phyloP scores from a whole-genome alignment of 2,329 filamentous ascomycete genomes.

The Aspergillus chevalieri region DNA sequence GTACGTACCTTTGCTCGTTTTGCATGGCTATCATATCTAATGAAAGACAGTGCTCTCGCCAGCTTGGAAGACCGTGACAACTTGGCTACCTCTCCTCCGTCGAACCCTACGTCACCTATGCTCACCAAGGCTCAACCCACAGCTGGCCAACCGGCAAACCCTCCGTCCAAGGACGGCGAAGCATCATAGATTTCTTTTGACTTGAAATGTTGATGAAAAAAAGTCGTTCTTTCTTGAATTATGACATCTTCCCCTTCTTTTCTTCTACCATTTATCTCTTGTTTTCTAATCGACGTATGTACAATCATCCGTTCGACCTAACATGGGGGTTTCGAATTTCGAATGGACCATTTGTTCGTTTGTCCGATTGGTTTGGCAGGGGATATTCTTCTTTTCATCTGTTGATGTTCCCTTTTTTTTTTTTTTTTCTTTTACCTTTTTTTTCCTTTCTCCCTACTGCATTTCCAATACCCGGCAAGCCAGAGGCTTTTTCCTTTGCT shows the following conservation, averaged over 20 bases:
- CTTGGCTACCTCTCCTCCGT: constrained; percentile 44
- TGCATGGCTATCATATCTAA: neutral
- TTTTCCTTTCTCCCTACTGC: constrained; percentile 8
- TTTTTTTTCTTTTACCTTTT: constrained; percentile 7
- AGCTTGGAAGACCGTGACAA: constrained; percentile 41
- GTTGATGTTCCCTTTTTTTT: constrained; percentile 2
- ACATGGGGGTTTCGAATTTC: neutral
- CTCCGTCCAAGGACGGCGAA: constrained; percentile 37
- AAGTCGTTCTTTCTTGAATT: constrained; percentile 24
- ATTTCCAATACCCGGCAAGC: constrained; percentile 24
- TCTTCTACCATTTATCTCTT: constrained; percentile 4
- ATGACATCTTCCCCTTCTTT: constrained; percentile 21
- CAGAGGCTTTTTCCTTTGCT: constrained; percentile 8
- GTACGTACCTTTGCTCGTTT: constrained; percentile 50
- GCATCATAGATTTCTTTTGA: constrained; percentile 30
- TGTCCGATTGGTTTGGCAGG: neutral
- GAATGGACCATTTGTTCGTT: no score
- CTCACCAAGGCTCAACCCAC: constrained; percentile 42
- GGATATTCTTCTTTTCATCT: neutral
- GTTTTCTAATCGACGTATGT: neutral
- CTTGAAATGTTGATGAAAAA: constrained; percentile 33
- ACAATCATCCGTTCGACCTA: neutral
- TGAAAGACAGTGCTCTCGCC: constrained; percentile 39
- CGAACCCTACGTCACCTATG: constrained; percentile 43
- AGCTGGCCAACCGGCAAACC: constrained; percentile 38